Evolutionary conservation across 1,139 yeast species (phyloP).

Genomic region (Ogataea hybrid): DNA sequence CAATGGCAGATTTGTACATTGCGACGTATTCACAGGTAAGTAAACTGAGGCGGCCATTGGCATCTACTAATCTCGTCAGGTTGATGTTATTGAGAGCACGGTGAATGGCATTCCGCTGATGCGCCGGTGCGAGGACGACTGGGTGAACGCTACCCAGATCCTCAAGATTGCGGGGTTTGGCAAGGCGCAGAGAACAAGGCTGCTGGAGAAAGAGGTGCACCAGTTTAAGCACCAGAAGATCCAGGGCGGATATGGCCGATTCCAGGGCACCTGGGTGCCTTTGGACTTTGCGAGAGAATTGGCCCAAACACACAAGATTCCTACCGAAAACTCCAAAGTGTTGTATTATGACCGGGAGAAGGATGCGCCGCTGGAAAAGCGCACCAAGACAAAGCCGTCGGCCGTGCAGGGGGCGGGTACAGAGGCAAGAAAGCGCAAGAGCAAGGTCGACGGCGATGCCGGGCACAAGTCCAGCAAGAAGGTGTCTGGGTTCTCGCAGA

Average conservation of each 20-base stretch:
- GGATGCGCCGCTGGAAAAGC: conserved; percentile 28
- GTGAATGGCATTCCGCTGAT: conserved; percentile 33
- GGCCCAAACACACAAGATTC: conserved; percentile 47
- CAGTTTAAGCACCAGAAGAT: conserved; percentile 56
- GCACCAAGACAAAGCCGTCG: conserved; percentile 17
- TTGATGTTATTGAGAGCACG: conserved; percentile 34
- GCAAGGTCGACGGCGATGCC: conserved; percentile 8
- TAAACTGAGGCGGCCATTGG: neutral
- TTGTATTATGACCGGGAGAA: conserved; percentile 29
- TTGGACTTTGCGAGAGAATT: conserved; percentile 46
- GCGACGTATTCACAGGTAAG: conserved; percentile 32
- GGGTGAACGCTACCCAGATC: conserved; percentile 54
- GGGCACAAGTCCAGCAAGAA: conserved; percentile 14
- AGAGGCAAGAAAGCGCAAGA: conserved; percentile 17
- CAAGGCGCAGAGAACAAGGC: conserved; percentile 57
- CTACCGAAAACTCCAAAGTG: conserved; percentile 40
- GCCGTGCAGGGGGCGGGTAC: neutral
- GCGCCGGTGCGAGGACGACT: conserved; percentile 35
- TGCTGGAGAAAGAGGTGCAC: conserved; percentile 59
- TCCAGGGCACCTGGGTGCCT: conserved; percentile 64
- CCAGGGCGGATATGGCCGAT: conserved; percentile 64
- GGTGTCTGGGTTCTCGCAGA: conserved; percentile 6
- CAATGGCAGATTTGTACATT: conserved; percentile 26
- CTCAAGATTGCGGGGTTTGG: conserved; percentile 59
- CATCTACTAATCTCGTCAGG: conserved; percentile 17